Base-by-base conservation (phyloP, 2,329 filamentous ascomycete species). In the Knufia petricola region DNA sequence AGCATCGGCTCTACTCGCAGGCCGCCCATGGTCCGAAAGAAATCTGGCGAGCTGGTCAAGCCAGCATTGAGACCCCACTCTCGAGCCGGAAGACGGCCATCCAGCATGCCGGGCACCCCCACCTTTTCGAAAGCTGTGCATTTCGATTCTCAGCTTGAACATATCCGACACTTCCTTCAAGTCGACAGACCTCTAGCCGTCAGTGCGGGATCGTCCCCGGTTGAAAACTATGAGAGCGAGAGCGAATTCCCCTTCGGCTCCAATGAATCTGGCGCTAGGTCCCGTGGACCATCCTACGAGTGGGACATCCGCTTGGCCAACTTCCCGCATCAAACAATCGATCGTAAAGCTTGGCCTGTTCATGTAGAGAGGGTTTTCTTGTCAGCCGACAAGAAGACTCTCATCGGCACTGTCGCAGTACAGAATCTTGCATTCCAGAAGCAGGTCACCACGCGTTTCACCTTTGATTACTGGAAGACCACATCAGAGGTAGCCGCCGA, bases 61-160 rank as follows among this genome's bases (percentile, higher is more conserved):
- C 92, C 92, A 10, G 92, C 92, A 17, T 77, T 98, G 45, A 82
- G 92, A 44, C 81, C 84, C 32, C 74, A 86, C 10, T 85, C 85
- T 12, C 78, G 79, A n/a, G n/a, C n/a, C n/a, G n/a, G n/a, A 55
- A 77, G 87, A 55, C 79, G 92, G 50, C 90, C 90, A 1, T 94
- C 87, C 2, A 96, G 90, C 70, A 94, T 96, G 87, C 92, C 92
- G 7, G 92, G 92, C 48, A 98, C 92, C 0, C 92, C 92, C 0
- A 92, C 90, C 7, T 96, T 90, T 63, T 85, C 84, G 58, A 98
- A 98, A 67, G 88, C 86, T 10, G 92, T 98, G n/a, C 92, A 98
- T 67, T 98, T 98, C 63, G 92, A 96, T 67, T 87, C 90, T 21
- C 87, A 95, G 62, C 79, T 96, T 32, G 92, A 96, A 68, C 90